Base-by-base conservation (phyloP, 1,284 basidiomycete genomes). In the Irpex sp. region DNA sequence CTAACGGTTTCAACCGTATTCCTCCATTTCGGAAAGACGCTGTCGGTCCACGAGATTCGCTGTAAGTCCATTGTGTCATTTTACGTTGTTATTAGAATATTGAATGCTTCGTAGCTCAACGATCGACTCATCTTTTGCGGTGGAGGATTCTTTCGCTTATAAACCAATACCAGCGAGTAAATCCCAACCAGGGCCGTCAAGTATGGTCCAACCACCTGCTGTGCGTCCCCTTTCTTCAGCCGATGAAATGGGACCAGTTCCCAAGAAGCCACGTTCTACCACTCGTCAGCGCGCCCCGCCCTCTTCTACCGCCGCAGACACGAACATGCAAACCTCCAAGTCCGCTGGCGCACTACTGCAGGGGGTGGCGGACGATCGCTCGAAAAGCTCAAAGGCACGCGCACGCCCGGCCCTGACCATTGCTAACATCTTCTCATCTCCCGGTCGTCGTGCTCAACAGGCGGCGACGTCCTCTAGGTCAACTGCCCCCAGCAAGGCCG, bases 401-500 rank as follows among this genome's bases (percentile, higher is more conserved):
- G 83, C 84, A 82, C 87, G 85, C 84, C 86, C 84, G 85, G 86
- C 83, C 81, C 82, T 88, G 82, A 86, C 83, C 78, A 83, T 87
- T 84, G 81, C 86, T 87, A 89, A 89, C 79, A 81, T 88, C 81
- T 88, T 89, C 87, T 90, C 88, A 89, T 87, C 84, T 79, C 81
- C 83, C 75, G 83, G 83, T 82, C 85, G 85, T 83, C 82, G 81
- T 84, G 82, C 84, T 77, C 87, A 90, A 89, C 79, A 82, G 74
- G 66, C 75, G 68, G 78, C 82, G 75, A 80, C 84, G 74, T 80
- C 85, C 71, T 81, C 85, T 75, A 84, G 83, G 77, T 78, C 78
- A 68, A 72, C 75, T 35, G 73, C 74, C 13, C 62, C 65, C 64
- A 81, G 80, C 67, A 89, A 87, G 76, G 80, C 72, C 62, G 82